These are phyloP conservation scores for Epichloe festucae DNA, from an alignment of 2,329 filamentous ascomycete genomes.

Conservation along the genomic window DNA sequence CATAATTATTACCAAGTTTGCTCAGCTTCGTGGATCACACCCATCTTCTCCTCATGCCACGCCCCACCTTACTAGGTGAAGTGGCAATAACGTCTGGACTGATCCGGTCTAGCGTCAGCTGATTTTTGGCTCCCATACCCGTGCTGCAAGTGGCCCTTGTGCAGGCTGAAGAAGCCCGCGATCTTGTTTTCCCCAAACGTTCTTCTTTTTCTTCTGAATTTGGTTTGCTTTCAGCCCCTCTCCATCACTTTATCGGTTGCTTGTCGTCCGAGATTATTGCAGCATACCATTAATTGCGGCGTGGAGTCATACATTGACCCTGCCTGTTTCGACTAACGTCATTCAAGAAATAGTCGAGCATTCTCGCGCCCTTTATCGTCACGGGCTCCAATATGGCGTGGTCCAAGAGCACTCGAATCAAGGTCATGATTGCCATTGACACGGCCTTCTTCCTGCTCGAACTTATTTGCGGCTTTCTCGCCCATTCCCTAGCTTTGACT, in stretches of 20 bases:
- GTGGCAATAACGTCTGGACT: no score
- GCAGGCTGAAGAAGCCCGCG: neutral
- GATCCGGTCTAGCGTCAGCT: no score
- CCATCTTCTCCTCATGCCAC: no score
- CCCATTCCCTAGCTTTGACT: conserved; percentile 83
- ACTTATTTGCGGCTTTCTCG: conserved; percentile 70
- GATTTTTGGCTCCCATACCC: no score
- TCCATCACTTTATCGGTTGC: no score
- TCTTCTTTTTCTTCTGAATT: no score
- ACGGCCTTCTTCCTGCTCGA: conserved; percentile 82
- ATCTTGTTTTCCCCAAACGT: no score
- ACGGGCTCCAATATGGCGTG: conserved; percentile 51
- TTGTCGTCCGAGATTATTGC: neutral
- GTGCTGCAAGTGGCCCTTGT: neutral
- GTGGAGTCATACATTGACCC: neutral
- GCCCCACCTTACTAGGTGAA: no score
- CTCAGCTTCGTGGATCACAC: no score
- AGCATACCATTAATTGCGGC: neutral
- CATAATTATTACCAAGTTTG: no score
- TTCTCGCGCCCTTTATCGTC: neutral
- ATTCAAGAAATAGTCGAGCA: neutral
- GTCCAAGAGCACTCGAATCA: conserved; percentile 86
- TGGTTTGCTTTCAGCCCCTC: no score
- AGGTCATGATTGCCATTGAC: conserved; percentile 86
- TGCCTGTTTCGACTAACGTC: neutral